Base-by-base conservation (phyloP, 768 basidiomycete genomes). In the Rossbeevera mucosa region DNA sequence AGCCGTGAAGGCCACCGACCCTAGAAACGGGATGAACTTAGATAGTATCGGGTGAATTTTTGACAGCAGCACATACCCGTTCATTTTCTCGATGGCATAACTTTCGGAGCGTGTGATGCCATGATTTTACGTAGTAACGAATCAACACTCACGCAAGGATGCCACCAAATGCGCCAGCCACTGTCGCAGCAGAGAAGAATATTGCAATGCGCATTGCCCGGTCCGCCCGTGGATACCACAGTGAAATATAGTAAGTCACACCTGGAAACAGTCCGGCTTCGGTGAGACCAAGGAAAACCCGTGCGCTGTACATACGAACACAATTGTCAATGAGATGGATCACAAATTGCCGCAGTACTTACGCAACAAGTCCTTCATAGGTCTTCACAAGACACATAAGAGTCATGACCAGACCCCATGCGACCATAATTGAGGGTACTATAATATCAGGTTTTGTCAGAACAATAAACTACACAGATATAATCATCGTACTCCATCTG, bases 111-210 rank as follows among this genome's bases (percentile, higher is more conserved):
- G n/a, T 55, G 20, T 16, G 5, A 24, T 25, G 8, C 45, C 25
- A 2, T 8, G 20, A 46, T 25, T 16, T 20, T 30, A 26, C 6
- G n/a, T 12, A 25, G 31, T 18, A 7, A 20, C 12, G 14, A 22
- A 31, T 43, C 4, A 16, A 25, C 2, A 50, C 77, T 58, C 61
- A 80, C 50, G 79, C 80, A 26, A 64, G 70, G 43, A 80, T 59
- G 28, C 80, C 79, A 44, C 80, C 78, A 62, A 71, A 80, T 56
- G 71, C 66, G 50, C 74, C 82, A 16, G 81, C 77, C 30, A 79
- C 60, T 2, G 80, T 82, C 11, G 82, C 81, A 31, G 82, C 81
- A 18, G 78, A 78, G 64, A 83, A 83, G 72, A 86, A 85, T 31
- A 85, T 71, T 4, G 83, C 80, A 50, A 83, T 75, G 24, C 83